These are phyloP conservation scores for Oryza nivara DNA, from an alignment of 176 grass and related monocot species.

Conservation along the genomic window DNA sequence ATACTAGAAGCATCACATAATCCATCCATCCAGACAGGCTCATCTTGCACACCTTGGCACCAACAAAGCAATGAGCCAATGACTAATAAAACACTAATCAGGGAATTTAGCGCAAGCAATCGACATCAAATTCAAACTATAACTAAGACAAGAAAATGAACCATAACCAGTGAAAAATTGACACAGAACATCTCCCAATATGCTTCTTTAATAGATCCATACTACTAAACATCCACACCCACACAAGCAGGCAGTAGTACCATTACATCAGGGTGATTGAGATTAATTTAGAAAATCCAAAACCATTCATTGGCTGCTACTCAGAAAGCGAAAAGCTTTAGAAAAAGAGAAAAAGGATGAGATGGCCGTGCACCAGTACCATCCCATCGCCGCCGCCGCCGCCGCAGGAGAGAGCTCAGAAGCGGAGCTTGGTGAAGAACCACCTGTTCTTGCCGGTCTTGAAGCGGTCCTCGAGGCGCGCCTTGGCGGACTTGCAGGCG, in stretches of 20 bases:
- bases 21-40: neutral
- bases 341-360: neutral
- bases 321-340: conserved; percentile 1
- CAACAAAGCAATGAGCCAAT: neutral
- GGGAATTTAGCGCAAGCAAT: neutral
- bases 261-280: conserved; percentile 4
- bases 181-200: neutral
- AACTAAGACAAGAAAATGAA: neutral
- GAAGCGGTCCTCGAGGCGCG: neutral
- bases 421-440: neutral
- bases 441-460: neutral
- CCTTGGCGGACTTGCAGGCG: neutral
- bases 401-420: neutral
- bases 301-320: neutral
- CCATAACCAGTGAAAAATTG: neutral
- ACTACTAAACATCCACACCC: conserved; percentile 9
- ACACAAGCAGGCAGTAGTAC: neutral
- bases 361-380: conserved; percentile 9
- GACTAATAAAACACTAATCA: neutral
- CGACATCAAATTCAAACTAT: neutral
- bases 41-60: neutral
- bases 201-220: conserved; percentile 21
- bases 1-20: neutral
- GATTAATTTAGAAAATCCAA: neutral
- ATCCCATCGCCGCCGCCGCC: neutral